A percentile compares a stretch with the other conserved stretches of the same genome.
phyloP scores from a whole-genome alignment of 139 green algal genomes.

The Prasinococcaceae sp. region DNA sequence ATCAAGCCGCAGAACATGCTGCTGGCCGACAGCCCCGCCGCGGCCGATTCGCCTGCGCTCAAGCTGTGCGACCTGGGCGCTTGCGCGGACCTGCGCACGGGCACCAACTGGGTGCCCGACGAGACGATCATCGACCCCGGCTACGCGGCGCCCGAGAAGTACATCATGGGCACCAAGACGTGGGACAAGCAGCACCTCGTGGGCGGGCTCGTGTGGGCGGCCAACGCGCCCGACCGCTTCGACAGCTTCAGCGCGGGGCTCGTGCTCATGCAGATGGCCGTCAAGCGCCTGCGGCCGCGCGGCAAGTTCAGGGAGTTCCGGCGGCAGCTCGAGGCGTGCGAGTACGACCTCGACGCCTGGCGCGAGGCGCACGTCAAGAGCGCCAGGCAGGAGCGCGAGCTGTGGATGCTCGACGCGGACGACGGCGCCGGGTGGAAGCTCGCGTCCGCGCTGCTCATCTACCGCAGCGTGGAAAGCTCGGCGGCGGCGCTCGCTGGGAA shows the following conservation, averaged over 20 bases:
- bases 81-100: conserved; percentile 17
- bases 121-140: conserved; percentile 24
- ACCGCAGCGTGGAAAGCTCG: no score
- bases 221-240: conserved; percentile 22
- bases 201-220: conserved; percentile 17
- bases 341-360: conserved; percentile 23
- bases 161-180: conserved; percentile 20
- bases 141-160: conserved; percentile 19
- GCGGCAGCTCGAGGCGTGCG: conserved; percentile 6
- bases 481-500: no score
- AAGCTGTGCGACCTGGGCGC: conserved; percentile 22
- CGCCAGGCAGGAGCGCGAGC: neutral
- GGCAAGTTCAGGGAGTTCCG: conserved; percentile 9
- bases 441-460: neutral
- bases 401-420: conserved; percentile 15
- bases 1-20: conserved; percentile 25
- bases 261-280: conserved; percentile 20
- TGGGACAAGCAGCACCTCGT: neutral
- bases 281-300: conserved; percentile 13
- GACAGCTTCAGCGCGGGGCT: conserved; percentile 23
- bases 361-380: conserved; percentile 1
- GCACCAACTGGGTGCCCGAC: conserved; percentile 24
- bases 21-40: neutral
- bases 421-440: neutral
- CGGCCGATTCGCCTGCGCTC: neutral